Evolutionary conservation across 2,329 filamentous ascomycete species (phyloP).

Genomic region (Aspergillus carbonarius): DNA sequence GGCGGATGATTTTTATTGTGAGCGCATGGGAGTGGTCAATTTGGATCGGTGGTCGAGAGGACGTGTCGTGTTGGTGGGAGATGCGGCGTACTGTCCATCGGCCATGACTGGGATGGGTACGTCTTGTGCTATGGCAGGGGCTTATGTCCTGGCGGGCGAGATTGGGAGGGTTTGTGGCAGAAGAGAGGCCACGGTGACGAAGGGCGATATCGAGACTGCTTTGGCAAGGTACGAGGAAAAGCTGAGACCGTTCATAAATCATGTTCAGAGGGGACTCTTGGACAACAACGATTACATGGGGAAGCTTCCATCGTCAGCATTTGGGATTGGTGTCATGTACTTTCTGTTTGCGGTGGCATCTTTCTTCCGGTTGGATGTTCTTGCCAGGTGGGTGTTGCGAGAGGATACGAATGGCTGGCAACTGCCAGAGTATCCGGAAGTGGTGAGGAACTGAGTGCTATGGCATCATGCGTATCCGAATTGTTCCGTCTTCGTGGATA

Average conservation of each 20-base stretch:
- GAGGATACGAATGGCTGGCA: slow-evolving; percentile 37
- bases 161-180: slow-evolving; percentile 27
- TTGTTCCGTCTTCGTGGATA: too few species aligned
- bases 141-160: slow-evolving; percentile 58
- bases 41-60: slow-evolving; percentile 47
- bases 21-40: slow-evolving; percentile 47
- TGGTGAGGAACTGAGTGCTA: not conserved
- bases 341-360: slow-evolving; percentile 30
- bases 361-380: slow-evolving; percentile 37
- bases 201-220: slow-evolving; percentile 35
- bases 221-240: slow-evolving; percentile 42
- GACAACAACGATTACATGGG: slow-evolving; percentile 8
- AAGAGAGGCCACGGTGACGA: slow-evolving; percentile 11
- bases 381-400: slow-evolving; percentile 31
- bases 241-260: slow-evolving; percentile 47
- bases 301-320: slow-evolving; percentile 26
- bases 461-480: too few species aligned
- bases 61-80: slow-evolving; percentile 44
- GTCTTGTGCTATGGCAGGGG: slow-evolving; percentile 35
- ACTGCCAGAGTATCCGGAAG: slow-evolving; percentile 36
- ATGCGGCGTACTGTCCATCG: slow-evolving; percentile 38
- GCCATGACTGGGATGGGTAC: slow-evolving; percentile 39
- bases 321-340: slow-evolving; percentile 36
- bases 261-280: slow-evolving; percentile 33
- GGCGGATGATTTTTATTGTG: slow-evolving; percentile 49